phyloP scores from a whole-genome alignment of 306 rosid genomes.

The Quercus rubra region DNA sequence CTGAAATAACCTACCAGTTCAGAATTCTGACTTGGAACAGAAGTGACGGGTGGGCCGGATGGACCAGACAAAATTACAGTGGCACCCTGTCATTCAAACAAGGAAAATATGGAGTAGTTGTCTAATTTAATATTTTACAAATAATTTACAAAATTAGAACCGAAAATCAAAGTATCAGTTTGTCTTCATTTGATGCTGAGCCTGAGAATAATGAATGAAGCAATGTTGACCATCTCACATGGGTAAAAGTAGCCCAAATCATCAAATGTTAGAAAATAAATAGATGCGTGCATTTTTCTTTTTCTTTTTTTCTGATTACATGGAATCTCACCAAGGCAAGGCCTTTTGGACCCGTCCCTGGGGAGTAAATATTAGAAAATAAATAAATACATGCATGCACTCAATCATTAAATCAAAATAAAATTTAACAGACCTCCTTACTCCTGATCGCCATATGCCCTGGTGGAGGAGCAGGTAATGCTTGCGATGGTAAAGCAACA shows the following conservation, averaged over 20 bases:
- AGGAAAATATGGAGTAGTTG: slow-evolving; percentile 5
- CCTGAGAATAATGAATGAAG: not conserved
- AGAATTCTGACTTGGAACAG: slow-evolving; percentile 92
- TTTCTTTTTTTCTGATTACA: too few relatives aligned
- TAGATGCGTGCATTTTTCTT: not conserved
- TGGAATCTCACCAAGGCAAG: too few relatives aligned
- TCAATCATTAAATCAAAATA: not conserved
- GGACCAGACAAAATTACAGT: slow-evolving; percentile 97
- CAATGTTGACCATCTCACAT: not conserved
- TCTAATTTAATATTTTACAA: not conserved
- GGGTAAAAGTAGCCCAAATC: not conserved
- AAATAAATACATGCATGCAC: not conserved
- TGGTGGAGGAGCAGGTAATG: slow-evolving; percentile 98
- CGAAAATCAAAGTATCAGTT: not conserved
- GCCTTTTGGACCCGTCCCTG: too few relatives aligned
- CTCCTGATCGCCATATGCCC: slow-evolving; percentile 99
- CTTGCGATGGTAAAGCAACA: slow-evolving; percentile 97
- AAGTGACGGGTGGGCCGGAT: slow-evolving; percentile 93
- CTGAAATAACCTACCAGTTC: slow-evolving; percentile 61
- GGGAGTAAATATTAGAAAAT: not conserved
- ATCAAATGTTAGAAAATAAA: not conserved
- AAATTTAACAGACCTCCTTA: slow-evolving; percentile 71
- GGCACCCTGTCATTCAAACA: slow-evolving; percentile 64
- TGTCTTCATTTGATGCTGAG: not conserved
- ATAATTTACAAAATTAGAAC: not conserved